A percentile compares a stretch with the other conserved stretches of the same genome.
Evolutionary conservation across 495 filamentous ascomycete genomes (phyloP).

Genomic region (Penicillium pulvis): DNA sequence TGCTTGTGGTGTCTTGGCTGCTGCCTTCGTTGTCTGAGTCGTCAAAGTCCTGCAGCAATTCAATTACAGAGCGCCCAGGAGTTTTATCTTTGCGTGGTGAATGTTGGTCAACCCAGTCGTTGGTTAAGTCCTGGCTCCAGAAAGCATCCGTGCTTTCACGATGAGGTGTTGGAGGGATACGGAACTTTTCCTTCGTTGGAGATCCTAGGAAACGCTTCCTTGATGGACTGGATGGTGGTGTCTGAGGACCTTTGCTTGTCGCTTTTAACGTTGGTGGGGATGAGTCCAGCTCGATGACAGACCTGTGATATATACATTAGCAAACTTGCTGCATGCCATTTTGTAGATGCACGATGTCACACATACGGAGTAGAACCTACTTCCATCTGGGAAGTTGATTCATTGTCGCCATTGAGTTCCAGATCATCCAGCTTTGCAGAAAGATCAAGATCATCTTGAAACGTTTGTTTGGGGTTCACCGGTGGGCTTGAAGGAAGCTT

Average conservation of each 20-base stretch:
- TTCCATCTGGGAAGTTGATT: constrained; percentile 23
- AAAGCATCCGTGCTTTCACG: constrained; percentile 75
- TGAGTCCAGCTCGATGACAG: constrained; percentile 17
- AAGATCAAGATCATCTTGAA: constrained; percentile 31
- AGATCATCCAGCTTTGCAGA: constrained; percentile 27
- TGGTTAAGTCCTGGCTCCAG: constrained; percentile 74
- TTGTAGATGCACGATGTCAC: neutral
- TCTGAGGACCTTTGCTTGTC: constrained; percentile 28
- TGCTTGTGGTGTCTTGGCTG: constrained; percentile 14
- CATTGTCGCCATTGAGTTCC: constrained; percentile 27
- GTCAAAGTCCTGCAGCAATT: constrained; percentile 36
- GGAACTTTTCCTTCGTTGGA: constrained; percentile 49
- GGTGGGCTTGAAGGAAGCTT: constrained; percentile 16
- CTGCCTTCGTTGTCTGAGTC: constrained; percentile 29
- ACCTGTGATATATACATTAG: constrained; percentile 20
- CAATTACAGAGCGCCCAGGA: constrained; percentile 20
- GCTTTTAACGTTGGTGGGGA: constrained; percentile 26
- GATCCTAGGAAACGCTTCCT: constrained; percentile 47
- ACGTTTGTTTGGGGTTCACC: constrained; percentile 18
- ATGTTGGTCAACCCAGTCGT: constrained; percentile 82
- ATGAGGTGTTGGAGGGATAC: constrained; percentile 58
- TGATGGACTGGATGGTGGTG: constrained; percentile 49
- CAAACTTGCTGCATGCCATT: neutral
- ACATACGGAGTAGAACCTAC: constrained; percentile 28
- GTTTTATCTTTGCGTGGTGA: constrained; percentile 61